Conservation (phyloP, 2,329 filamentous ascomycete genomes). For the Xylariaceae sp. region DNA sequence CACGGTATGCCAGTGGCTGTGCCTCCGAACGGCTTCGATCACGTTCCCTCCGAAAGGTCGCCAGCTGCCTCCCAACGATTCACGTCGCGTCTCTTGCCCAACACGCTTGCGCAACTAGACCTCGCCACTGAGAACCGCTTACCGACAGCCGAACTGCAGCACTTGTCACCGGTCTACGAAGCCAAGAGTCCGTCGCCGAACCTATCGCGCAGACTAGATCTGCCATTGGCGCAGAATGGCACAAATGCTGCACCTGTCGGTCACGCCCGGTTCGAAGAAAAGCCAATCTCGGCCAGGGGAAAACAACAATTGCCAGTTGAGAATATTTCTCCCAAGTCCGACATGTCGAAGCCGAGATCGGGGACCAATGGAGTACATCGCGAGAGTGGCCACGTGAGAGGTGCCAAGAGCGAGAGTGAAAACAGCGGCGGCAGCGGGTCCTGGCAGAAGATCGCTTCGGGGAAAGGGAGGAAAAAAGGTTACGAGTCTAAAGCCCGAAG, state of each 20-base stretch:
- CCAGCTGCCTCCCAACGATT: slow-evolving; percentile 15
- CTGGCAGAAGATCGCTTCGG: slow-evolving; percentile 53
- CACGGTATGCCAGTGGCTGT: not conserved
- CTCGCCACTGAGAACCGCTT: slow-evolving; percentile 41
- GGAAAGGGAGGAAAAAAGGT: slow-evolving; percentile 42
- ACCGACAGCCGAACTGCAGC: slow-evolving; percentile 36
- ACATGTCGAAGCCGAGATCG: slow-evolving; percentile 17
- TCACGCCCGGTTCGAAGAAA: slow-evolving; percentile 11
- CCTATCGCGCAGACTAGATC: slow-evolving; percentile 46
- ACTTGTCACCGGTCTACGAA: slow-evolving; percentile 69
- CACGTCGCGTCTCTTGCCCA: slow-evolving; percentile 37
- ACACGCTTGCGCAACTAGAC: slow-evolving; percentile 45
- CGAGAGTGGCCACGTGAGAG: slow-evolving; percentile 47
- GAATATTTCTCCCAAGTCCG: slow-evolving; percentile 13
- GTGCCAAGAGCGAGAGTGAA: slow-evolving; percentile 46
- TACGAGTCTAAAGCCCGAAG: slow-evolving; percentile 39
- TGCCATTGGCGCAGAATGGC: slow-evolving; percentile 20
- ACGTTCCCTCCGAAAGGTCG: slow-evolving; percentile 1
- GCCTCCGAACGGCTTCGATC: too few species aligned
- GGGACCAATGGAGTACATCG: slow-evolving; percentile 33
- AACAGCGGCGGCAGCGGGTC: slow-evolving; percentile 29
- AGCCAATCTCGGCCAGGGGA: slow-evolving; percentile 14
- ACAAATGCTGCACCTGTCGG: slow-evolving; percentile 4
- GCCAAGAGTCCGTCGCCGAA: slow-evolving; percentile 64
- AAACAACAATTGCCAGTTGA: slow-evolving; percentile 24